phyloP scores from a whole-genome alignment of 768 basidiomycete genomes.

The Asterophora lycoperdoides region DNA sequence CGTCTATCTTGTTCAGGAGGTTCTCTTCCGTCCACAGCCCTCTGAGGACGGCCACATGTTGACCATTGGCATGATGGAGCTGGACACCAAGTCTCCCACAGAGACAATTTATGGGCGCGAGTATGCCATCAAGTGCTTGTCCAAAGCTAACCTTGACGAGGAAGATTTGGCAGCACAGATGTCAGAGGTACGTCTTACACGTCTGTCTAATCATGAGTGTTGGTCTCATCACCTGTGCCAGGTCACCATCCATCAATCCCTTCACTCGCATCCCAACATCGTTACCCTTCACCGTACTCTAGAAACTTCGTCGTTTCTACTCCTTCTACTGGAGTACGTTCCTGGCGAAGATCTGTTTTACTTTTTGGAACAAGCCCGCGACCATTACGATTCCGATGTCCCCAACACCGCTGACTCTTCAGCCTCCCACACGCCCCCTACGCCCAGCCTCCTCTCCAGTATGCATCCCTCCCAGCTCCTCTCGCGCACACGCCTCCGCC shows the following conservation, averaged over 20 bases:
- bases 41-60: constrained; percentile 58
- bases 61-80: constrained; percentile 51
- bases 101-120: constrained; percentile 65
- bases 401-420: constrained; percentile 36
- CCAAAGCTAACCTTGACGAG: constrained; percentile 88
- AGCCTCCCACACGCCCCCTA: constrained; percentile 76
- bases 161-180: constrained; percentile 87
- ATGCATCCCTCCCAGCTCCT: constrained; percentile 77
- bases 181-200: constrained; percentile 61
- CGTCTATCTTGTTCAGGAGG: constrained; percentile 86
- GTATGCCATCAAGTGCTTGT: constrained; percentile 94
- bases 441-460: constrained; percentile 86
- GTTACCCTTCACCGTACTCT: constrained; percentile 92
- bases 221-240: constrained; percentile 27
- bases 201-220: constrained; percentile 1
- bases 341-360: constrained; percentile 98
- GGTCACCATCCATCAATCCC: constrained; percentile 93
- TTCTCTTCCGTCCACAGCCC: constrained; percentile 44
- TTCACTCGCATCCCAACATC: constrained; percentile 87
- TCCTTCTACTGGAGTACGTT: constrained; percentile 92
- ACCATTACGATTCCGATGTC: constrained; percentile 64
- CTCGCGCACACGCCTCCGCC: constrained; percentile 79
- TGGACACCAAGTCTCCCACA: constrained; percentile 38
- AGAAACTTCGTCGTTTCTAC: constrained; percentile 86
- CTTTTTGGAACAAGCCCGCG: constrained; percentile 94